These are phyloP conservation scores for Chiua sp. DNA, from an alignment of 1,284 basidiomycete species.

Conservation along the genomic window DNA sequence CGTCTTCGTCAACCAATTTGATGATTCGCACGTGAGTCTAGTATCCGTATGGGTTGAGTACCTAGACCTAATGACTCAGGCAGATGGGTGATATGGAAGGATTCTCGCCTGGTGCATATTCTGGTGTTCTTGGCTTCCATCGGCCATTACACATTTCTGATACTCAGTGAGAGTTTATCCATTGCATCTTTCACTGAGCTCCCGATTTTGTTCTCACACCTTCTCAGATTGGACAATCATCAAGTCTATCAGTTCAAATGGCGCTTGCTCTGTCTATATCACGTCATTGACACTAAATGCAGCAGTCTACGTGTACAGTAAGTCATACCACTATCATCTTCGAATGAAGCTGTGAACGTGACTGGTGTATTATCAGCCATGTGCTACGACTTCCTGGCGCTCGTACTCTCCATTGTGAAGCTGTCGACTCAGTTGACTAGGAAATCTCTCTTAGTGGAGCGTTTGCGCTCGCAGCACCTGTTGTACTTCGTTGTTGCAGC, in stretches of 20 bases:
- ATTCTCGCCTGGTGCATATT: slow-evolving; percentile 15
- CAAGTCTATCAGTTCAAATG: neutral
- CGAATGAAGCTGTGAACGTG: no score
- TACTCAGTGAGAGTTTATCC: slow-evolving; percentile 12
- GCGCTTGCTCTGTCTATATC: slow-evolving; percentile 8
- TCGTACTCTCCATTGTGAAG: slow-evolving; percentile 20
- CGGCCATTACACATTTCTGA: slow-evolving; percentile 25
- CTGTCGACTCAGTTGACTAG: slow-evolving; percentile 10
- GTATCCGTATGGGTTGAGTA: neutral
- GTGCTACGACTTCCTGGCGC: slow-evolving; percentile 24
- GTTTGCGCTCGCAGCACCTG: slow-evolving; percentile 23
- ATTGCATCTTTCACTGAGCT: neutral
- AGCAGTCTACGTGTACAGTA: no score
- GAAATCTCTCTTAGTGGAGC: slow-evolving; percentile 19
- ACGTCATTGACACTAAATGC: no score
- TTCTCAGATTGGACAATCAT: slow-evolving; percentile 11
- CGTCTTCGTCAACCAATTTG: slow-evolving; percentile 26
- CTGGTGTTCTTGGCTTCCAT: slow-evolving; percentile 21
- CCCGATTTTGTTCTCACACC: neutral
- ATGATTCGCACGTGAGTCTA: slow-evolving; percentile 34
- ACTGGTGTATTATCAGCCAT: slow-evolving; percentile 11
- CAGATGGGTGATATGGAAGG: slow-evolving; percentile 35
- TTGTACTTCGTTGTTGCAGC: slow-evolving; percentile 25
- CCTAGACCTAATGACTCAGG: neutral
- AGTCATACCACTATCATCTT: no score